These are phyloP conservation scores for Phytophthora crassamura DNA, from an alignment of 352 stramenopile species.

Conservation along the genomic window DNA sequence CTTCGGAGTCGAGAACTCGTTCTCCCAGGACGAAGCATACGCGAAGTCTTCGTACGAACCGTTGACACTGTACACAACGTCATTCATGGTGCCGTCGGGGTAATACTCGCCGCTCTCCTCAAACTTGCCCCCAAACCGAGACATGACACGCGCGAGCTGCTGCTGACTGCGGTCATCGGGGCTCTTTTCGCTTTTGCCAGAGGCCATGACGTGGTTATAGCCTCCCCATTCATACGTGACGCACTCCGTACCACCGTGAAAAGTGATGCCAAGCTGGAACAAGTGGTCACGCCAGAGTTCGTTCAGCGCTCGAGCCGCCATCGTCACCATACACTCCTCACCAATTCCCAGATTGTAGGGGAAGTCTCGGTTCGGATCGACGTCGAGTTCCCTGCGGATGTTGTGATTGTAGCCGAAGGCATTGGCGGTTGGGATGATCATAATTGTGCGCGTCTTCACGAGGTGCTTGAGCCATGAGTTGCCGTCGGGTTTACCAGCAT, in stretches of 20 bases:
- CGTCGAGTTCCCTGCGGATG: constrained; percentile 69
- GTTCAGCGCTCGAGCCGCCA: constrained; percentile 94
- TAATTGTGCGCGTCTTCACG: constrained; percentile 79
- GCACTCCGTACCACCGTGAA: constrained; percentile 95
- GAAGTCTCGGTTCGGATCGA: constrained; percentile 98
- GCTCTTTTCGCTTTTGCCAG: constrained; percentile 50
- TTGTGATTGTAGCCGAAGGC: constrained; percentile 91
- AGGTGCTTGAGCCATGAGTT: constrained; percentile 72
- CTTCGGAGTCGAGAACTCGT: constrained; percentile 47
- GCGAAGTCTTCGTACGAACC: constrained; percentile 97
- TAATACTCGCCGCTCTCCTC: constrained; percentile 67
- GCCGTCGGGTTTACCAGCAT: constrained; percentile 50
- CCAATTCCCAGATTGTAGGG: constrained; percentile 85
- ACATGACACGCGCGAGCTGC: constrained; percentile 62
- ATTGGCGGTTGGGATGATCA: constrained; percentile 93
- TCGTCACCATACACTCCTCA: constrained; percentile 92
- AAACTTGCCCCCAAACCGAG: constrained; percentile 74
- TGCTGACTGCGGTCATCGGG: constrained; percentile 66
- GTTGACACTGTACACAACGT: constrained; percentile 94
- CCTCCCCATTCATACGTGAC: constrained; percentile 98
- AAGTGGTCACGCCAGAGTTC: constrained; percentile 96
- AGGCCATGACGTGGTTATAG: constrained; percentile 74
- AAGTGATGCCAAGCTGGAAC: constrained; percentile 96
- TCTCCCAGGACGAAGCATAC: constrained; percentile 90
- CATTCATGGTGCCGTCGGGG: constrained; percentile 89